Base-by-base conservation (phyloP, 2,329 filamentous ascomycete genomes). In the Arthroderma uncinatum region DNA sequence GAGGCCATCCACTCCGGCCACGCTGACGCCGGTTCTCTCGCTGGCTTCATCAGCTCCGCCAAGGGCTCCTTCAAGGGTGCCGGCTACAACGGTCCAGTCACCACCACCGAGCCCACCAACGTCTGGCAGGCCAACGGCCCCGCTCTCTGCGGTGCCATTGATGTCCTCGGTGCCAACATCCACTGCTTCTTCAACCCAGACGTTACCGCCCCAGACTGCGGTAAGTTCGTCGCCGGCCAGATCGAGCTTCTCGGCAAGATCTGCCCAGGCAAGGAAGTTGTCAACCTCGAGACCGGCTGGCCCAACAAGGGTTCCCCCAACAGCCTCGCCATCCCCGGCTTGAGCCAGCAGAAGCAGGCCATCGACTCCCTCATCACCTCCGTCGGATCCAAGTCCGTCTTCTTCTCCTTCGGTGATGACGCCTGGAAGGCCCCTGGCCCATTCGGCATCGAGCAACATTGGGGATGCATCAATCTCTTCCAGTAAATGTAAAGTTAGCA, bases 221-320 rank as follows among this genome's bases (percentile, higher is more conserved):
- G 92, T 69, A 70, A 76, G 55, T 96, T 96, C 71, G 87, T 91
- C 65, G 74, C 78, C 63, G 69, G 78, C 65, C 84, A 95, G 79
- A 81, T 95, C 62, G 75, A 82, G 50, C 78, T 87, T 62, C 83
- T 95, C 61, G 75, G 82, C 69, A 70, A 72, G 64, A 76, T 89
- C 65, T 97, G 92, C 82, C 70, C 77, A 40, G 80, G 80, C 69
- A 87, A 87, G 78, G 75, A 81, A 37, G 85, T 84, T 63, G 83
- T 89, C 78, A 89, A 92, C 76, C 79, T 94, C 64, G 92, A 97
- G 83, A 87, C 86, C 58, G 92, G 92, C 67, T 97, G 91, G 90
- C 92, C 92, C 62, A 83, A 77, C 56, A 63, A 70, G 6, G 91
- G 91, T 69, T 65, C 71, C 30, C 72, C 81, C 75, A 92, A 93